A percentile compares a stretch with the other conserved stretches of the same genome.
These are phyloP conservation scores for Colletotrichum sp. DNA, from an alignment of 2,329 filamentous ascomycete species.

Conservation along the genomic window DNA sequence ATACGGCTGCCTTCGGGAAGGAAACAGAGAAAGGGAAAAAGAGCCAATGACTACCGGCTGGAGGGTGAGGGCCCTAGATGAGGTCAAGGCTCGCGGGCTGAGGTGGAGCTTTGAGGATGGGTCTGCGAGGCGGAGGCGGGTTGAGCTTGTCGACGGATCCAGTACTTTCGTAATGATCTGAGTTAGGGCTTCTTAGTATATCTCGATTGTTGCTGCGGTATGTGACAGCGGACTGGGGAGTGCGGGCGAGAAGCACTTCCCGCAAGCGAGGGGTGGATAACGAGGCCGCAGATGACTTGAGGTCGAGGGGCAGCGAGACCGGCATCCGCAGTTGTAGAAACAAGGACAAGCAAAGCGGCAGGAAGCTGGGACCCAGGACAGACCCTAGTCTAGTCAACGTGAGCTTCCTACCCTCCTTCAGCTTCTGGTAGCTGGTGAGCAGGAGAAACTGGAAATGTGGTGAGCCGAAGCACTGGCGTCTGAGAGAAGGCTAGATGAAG, in stretches of 20 bases:
- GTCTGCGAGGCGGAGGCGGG: constrained; percentile 9
- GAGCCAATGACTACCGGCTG: constrained; percentile 12
- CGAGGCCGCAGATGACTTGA: constrained; percentile 15
- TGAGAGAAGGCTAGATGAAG: background rate
- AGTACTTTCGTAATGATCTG: constrained; percentile 16
- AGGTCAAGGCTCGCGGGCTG: constrained; percentile 17
- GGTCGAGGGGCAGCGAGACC: constrained; percentile 21
- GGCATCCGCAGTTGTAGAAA: constrained; percentile 16
- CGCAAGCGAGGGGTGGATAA: constrained; percentile 17
- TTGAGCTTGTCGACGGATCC: constrained; percentile 15
- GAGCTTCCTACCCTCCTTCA: constrained; percentile 14
- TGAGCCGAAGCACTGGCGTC: background rate
- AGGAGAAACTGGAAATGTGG: background rate
- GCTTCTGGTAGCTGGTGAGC: background rate
- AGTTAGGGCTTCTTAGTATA: constrained; percentile 17
- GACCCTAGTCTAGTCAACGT: background rate
- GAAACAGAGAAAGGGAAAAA: constrained; percentile 5
- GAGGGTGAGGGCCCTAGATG: constrained; percentile 20
- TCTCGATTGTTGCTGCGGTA: constrained; percentile 18
- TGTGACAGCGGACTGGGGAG: constrained; percentile 13
- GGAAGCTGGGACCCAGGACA: background rate
- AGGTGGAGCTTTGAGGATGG: constrained; percentile 19
- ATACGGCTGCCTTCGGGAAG: background rate
- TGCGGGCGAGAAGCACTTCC: constrained; percentile 7
- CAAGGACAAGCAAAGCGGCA: constrained; percentile 9